A percentile compares a stretch with the other conserved stretches of the same genome.
Evolutionary conservation across 345 rosid species (phyloP).

Genomic region (Ailanthus altissimus): DNA sequence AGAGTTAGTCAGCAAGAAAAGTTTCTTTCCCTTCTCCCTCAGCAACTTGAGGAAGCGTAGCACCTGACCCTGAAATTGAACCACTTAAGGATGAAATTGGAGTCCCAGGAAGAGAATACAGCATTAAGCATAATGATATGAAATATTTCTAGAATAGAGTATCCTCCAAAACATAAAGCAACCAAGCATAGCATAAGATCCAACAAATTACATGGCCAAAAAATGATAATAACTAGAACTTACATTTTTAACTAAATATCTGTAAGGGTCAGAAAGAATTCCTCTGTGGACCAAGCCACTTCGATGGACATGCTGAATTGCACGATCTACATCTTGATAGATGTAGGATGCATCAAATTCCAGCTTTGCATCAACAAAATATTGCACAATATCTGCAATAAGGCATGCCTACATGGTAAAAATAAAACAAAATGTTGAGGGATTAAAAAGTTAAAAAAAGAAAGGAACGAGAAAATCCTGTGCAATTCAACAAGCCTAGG

Average conservation of each 20-base stretch:
- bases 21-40: conserved; percentile 89
- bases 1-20: conserved; percentile 90
- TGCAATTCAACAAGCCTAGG: conserved; percentile 2
- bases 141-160: neutral
- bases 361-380: conserved; percentile 87
- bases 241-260: conserved; percentile 82
- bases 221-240: conserved; percentile 25
- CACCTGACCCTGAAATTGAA: conserved; percentile 56
- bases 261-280: conserved; percentile 79
- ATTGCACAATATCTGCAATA: conserved; percentile 90
- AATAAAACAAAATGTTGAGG: conserved; percentile 1
- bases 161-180: conserved; percentile 16
- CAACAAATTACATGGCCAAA: neutral
- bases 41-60: conserved; percentile 71
- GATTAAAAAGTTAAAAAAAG: neutral
- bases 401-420: conserved; percentile 72
- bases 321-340: conserved; percentile 86
- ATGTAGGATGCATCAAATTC: conserved; percentile 95
- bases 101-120: conserved; percentile 11
- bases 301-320: conserved; percentile 93
- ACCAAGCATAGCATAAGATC: neutral
- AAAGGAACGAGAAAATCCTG: neutral
- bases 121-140: neutral
- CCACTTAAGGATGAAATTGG: conserved; percentile 7
- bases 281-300: conserved; percentile 93